Conservation (phyloP, 2,329 filamentous ascomycete species). For the Exophiala sp. region DNA sequence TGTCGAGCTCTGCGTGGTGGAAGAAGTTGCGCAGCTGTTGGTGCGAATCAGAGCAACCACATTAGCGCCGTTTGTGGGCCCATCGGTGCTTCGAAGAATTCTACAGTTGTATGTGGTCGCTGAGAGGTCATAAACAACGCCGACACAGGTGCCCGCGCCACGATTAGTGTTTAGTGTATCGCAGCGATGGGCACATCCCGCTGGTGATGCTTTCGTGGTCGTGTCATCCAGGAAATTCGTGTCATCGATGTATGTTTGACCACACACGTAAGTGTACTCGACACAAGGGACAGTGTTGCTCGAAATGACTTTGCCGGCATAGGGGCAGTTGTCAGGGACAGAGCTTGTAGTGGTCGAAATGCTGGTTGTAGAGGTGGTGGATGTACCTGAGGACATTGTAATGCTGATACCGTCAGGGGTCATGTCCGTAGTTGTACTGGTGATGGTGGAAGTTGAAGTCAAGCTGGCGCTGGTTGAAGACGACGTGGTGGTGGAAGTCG, state of each 20-base stretch:
- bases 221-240: constrained; percentile 37
- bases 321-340: constrained; percentile 1
- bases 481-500: background rate
- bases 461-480: constrained; percentile 1
- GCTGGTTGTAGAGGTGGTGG: background rate
- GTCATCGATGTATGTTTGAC: constrained; percentile 48
- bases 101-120: constrained; percentile 11
- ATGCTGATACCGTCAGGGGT: background rate
- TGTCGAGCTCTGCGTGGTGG: constrained; percentile 1
- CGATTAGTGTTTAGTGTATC: constrained; percentile 11
- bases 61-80: background rate
- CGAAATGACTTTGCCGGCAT: background rate
- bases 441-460: background rate
- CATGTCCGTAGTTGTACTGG: background rate
- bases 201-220: constrained; percentile 4
- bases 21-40: constrained; percentile 5
- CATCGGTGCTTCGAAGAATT: constrained; percentile 6
- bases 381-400: background rate
- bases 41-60: constrained; percentile 7
- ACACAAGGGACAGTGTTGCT: constrained; percentile 4
- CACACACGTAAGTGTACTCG: constrained; percentile 35
- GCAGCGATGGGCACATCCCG: constrained; percentile 10
- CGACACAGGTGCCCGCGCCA: constrained; percentile 8
- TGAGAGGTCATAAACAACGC: constrained; percentile 14
- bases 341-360: constrained; percentile 2